Evolutionary conservation across 2,329 filamentous ascomycete species (phyloP).

Genomic region (Sphaerulina populicola): DNA sequence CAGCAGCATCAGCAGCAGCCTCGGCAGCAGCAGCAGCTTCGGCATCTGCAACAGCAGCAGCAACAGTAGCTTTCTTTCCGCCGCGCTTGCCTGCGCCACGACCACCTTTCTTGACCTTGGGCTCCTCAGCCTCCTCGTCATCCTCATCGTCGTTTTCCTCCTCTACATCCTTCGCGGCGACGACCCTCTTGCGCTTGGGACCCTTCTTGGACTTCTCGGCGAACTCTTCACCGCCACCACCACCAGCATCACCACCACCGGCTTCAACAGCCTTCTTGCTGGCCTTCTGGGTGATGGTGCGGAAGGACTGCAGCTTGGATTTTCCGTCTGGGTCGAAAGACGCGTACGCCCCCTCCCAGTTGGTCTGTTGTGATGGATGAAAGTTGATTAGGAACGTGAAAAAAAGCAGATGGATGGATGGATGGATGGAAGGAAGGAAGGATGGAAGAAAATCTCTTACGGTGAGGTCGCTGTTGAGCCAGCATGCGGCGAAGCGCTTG

Average conservation of each 20-base stretch:
- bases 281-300: slow-evolving; percentile 13
- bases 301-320: slow-evolving; percentile 19
- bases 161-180: no score
- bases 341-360: slow-evolving; percentile 14
- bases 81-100: slow-evolving; percentile 1
- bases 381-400: no score
- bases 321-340: slow-evolving; percentile 17
- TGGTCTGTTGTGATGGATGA: no score
- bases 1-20: no score
- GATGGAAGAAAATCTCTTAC: not conserved
- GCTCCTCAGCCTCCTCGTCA: slow-evolving; percentile 9
- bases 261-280: slow-evolving; percentile 4
- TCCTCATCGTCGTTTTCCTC: not conserved
- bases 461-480: slow-evolving; percentile 7
- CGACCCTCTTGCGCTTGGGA: not conserved
- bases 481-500: slow-evolving; percentile 19
- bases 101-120: slow-evolving; percentile 8
- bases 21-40: no score
- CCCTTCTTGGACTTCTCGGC: slow-evolving; percentile 8
- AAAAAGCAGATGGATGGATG: no score
- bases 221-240: slow-evolving; percentile 13
- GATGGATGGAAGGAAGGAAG: not conserved
- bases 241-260: not conserved
- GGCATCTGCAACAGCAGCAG: no score
- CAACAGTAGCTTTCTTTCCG: not conserved